Evolutionary conservation across 73 alveolate species (phyloP), one percentile per base, ranked within the genome.

Genomic region (Paramecium octaurelia): DNA sequence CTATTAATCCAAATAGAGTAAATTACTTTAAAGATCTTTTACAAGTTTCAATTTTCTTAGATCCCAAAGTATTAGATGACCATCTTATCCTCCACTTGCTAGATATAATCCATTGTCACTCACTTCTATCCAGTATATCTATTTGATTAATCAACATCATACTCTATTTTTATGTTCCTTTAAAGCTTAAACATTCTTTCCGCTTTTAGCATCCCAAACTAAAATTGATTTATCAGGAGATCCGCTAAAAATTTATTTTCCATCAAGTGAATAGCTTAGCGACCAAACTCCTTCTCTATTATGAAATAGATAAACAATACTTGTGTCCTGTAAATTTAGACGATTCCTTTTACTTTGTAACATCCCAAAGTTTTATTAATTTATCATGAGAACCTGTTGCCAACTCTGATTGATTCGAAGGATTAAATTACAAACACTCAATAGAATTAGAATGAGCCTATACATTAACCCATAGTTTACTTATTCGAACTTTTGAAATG

Each of bases 31-130:
- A 42, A 80, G 36, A 80, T 80, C 91, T 46, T 80, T 80, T 12
- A 80, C 7, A 16, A 80, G 27, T 46, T 42, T 43, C 29, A 80
- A 80, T 44, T 80, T n/a, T 80, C 76, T 44, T 35, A 80, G 21
- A 35, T 80, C 91, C 91, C 91, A 80, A 24, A 80, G 42, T 12
- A 80, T 80, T 21, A 80, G 24, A 48, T 80, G 75, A 0, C 91
- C 91, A 80, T 80, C 91, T 46, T 80, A 46, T 24, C 91, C 91
- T 43, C 91, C 91, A 80, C 91, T 80, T 7, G 73, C 73, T 46
- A 80, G 38, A 80, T 80, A 80, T 18, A 27, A 10, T 46, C 91
- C 91, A 80, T 44, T 80, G 12, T 80, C 91, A 43, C 91, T 80
- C 34, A 27, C 70, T 20, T 34, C 6, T 6, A 43, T 35, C 46